These are phyloP conservation scores for Arabidopsis thaliana DNA, from an alignment of 345 rosid genomes.

Conservation along the genomic window TAIR10.1 NC_003076.8:23444001-23444500, in stretches of 20 bases:
- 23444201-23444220: slow-evolving; percentile 17
- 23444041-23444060: slow-evolving; percentile 80
- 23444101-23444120: slow-evolving; percentile 46
- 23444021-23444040: slow-evolving; percentile 68
- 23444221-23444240: neutral
- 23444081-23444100: slow-evolving; percentile 39
- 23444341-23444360: slow-evolving; percentile 71
- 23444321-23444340: slow-evolving; percentile 1
- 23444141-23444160: slow-evolving; percentile 57
- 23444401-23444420: slow-evolving; percentile 62
- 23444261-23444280: neutral
- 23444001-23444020: slow-evolving; percentile 48
- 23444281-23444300: neutral
- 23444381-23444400: slow-evolving; percentile 81
- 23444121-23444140: slow-evolving; percentile 84
- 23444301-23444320: slow-evolving; percentile 23
- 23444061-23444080: slow-evolving; percentile 54
- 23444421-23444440: slow-evolving; percentile 7
- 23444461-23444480: slow-evolving; percentile 5
- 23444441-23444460: slow-evolving; percentile 2
- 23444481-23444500: slow-evolving; percentile 10
- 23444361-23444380: slow-evolving; percentile 72
- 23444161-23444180: neutral
- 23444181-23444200: neutral
- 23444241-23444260: slow-evolving; percentile 1